Evolutionary conservation across 1,139 yeast species (phyloP), one percentile per base, ranked within the genome.

Genomic region (Yamadazyma diddensiae): DNA sequence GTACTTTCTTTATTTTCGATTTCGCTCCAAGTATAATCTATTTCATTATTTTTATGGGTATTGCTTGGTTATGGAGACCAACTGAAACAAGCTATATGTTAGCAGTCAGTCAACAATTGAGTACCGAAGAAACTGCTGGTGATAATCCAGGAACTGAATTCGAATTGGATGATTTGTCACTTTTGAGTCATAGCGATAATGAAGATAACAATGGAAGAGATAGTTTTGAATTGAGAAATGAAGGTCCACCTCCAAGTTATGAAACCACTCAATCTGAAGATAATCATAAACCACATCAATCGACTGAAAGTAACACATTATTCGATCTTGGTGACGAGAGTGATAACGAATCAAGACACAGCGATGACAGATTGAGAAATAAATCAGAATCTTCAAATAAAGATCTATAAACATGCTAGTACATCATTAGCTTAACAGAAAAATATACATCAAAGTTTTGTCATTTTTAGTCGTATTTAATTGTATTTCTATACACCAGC

Each of bases 41-140:
- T 62, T 87, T 84, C 53, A 60, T 81, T 29, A 90, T 90, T 29
- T 90, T 92, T 57, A 74, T 84, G 53, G 78, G 90, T 6, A 71
- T 94, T 46, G 86, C 96, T 9, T 80, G 88, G 69, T 76, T 92
- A 44, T 94, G 98, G 98, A 79, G 98, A 59, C 98, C 98, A 30
- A 90, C 97, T 0, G 95, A 85, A 49, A 87, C 95, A 26, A 88
- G 95, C 43, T 83, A 90, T 51, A 81, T 94, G 77, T 76, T 92
- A 55, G 98, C 97, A 13, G 90, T 90, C 47, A 87, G 97, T 3
- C 88, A 87, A 38, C 97, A 94, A 62, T 67, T 92, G 36, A 85
- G 97, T 17, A 86, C 90, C 24, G 88, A 81, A 40, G 73, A 63
- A 24, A 82, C 73, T 24, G 86, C 79, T 30, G 57, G 40, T 9